These are phyloP conservation scores for Graphiopsis chlorocephala DNA, from an alignment of 2,329 filamentous ascomycete species.

Conservation along the genomic window DNA sequence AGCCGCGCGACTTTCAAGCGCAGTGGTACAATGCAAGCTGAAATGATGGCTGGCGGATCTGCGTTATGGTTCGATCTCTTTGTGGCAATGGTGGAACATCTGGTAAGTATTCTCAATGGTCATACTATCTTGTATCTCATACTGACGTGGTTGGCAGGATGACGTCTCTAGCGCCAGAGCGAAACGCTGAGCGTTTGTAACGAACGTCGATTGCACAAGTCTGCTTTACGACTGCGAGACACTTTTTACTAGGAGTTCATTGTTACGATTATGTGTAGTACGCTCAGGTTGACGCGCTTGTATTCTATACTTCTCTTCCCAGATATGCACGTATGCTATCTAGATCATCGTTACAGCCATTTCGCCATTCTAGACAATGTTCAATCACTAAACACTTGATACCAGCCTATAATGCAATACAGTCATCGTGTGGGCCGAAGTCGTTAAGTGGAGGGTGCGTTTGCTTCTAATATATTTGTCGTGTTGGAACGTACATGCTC, in stretches of 20 bases:
- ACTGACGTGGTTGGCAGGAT: background rate
- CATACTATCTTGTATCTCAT: background rate
- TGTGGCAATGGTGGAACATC: constrained; percentile 87
- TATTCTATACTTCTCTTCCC: background rate
- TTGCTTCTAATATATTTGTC: no score
- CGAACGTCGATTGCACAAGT: background rate
- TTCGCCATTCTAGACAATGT: background rate
- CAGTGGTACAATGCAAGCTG: constrained; percentile 91
- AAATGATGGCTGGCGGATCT: constrained; percentile 85
- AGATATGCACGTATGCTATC: background rate
- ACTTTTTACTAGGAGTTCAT: background rate
- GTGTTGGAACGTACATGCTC: no score
- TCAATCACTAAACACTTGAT: no score
- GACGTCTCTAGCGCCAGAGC: constrained; percentile 1
- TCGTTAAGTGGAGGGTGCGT: no score
- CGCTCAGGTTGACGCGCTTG: background rate
- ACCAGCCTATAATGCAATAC: no score
- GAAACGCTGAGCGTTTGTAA: background rate
- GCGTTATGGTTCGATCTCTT: constrained; percentile 86
- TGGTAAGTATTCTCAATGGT: constrained; percentile 54
- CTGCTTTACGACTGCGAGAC: background rate
- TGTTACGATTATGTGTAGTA: background rate
- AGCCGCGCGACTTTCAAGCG: constrained; percentile 85
- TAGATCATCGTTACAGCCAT: background rate
- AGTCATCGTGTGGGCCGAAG: no score